Base-by-base conservation (phyloP, 495 filamentous ascomycete genomes). In the Penicillium dipodomyicola region DNA sequence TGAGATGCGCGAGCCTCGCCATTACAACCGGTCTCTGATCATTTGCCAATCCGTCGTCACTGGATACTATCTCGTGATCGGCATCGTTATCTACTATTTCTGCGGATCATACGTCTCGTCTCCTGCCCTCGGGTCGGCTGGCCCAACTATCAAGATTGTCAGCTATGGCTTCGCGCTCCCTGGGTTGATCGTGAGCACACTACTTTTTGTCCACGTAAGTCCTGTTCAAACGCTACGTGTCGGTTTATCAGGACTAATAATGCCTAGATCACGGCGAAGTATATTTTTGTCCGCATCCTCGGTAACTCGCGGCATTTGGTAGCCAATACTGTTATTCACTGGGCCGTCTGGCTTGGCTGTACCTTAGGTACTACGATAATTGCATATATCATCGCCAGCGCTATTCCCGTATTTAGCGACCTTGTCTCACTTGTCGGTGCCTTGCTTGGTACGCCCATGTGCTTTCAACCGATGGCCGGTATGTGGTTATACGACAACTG, bases 131-230 rank as follows among this genome's bases (percentile, higher is more conserved):
- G 80, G 86, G 8, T 86, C 86, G 0, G 84, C 85, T 17, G 79
- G 82, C 7, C 62, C 67, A 1, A 46, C 77, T 0, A 63, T 94
- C 6, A 82, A 85, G 59, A 90, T 88, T 63, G 65, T 92, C 37
- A 82, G 85, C 14, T 94, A 87, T 60, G 89, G 88, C 5, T 71
- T 92, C 57, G 89, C 87, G 9, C 62, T 89, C 6, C 90, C 90
- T 12, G 86, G 68, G 4, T 39, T 74, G 42, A 52, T 71, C 9
- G 69, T 71, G 17, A 65, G 68, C 1, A 69, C 65, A 1, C 66
- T 65, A 20, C 52, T 71, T 4, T 53, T 70, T 20, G 30, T 65
- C 30, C 72, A 73, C 54, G 71, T 73, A 57, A 29, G 27, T 29
- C 27, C 27, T 29, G 5, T 29, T 2, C 6, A 29, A 29, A 8